A percentile compares a stretch with the other conserved stretches of the same genome.
These are phyloP conservation scores for Epichloe glyceriae DNA, from an alignment of 2,329 filamentous ascomycete species.

Conservation along the genomic window DNA sequence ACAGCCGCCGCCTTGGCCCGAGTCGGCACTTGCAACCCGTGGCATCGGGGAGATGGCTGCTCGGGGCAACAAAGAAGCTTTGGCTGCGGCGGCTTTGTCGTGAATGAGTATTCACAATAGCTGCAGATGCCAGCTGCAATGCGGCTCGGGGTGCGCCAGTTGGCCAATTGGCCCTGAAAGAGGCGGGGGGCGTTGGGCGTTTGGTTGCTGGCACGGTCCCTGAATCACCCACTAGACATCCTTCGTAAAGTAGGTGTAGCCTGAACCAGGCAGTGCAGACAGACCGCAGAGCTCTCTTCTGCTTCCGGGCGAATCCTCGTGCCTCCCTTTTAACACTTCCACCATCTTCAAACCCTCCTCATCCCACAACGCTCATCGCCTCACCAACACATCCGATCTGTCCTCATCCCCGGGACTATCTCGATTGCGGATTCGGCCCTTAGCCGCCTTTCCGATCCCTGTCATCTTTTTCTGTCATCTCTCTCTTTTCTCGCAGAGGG, in stretches of 20 bases:
- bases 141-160: not conserved
- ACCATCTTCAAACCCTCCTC: slow-evolving; percentile 3
- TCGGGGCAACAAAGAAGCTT: too few relatives aligned
- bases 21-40: too few relatives aligned
- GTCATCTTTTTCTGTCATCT: slow-evolving; percentile 15
- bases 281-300: slow-evolving; percentile 7
- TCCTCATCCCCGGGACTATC: slow-evolving; percentile 17
- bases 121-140: not conserved
- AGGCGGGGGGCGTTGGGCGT: not conserved
- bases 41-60: too few relatives aligned
- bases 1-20: too few relatives aligned
- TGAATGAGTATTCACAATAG: not conserved
- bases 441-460: slow-evolving; percentile 7
- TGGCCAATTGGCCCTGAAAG: not conserved
- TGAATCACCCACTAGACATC: slow-evolving; percentile 15
- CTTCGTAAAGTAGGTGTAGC: too few relatives aligned
- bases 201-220: not conserved
- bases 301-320: slow-evolving; percentile 23
- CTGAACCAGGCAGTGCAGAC: slow-evolving; percentile 11
- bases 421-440: slow-evolving; percentile 18
- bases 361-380: slow-evolving; percentile 8
- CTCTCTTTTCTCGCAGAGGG: slow-evolving; percentile 23
- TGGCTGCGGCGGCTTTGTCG: too few relatives aligned
- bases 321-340: slow-evolving; percentile 17
- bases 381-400: slow-evolving; percentile 17